Evolutionary conservation across 148 eudicot genomes (phyloP), one percentile per base, ranked within the genome.

Genomic region (Salicornia ramosissima): DNA sequence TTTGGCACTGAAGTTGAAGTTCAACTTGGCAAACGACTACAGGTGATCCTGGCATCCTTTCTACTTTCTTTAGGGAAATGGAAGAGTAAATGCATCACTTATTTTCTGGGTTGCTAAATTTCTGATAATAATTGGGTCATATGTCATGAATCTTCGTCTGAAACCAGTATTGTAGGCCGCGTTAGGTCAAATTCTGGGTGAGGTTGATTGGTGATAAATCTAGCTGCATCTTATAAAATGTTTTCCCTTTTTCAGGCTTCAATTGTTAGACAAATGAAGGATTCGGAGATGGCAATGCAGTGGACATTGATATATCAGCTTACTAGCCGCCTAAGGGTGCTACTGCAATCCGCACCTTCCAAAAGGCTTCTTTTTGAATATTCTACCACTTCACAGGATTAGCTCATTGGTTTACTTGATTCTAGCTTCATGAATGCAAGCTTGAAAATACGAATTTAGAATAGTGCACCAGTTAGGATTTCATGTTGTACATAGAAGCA

Each of bases 221-320:
- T 46, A 46, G 14, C 29, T 53, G 63, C 40, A 59, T 51, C 61
- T 71, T 31, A 25, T 52, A 40, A 47, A 28, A 47, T 51, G 11
- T 25, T 65, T n/a, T 72, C 39, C 67, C 29, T 67, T 51, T 33
- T 70, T 30, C 88, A 94, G 98, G 98, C 97, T 33, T 94, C 98
- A 2, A 85, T 94, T 53, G 91, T 94, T 34, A 83, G 98, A 71
- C 98, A 94, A 78, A 90, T 94, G 97, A 94, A 94, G 76, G 98
- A 94, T 68, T 88, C 98, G 1, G 98, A 94, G 84, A 90, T 94
- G 98, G 97, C 98, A 22, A 88, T 90, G 89, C 97, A 94, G 74
- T 94, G 98, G 98, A 94, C 98, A 1, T 82, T 94, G 82, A 94
- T 94, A 75, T 94, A 94, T 82, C 96, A 88, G 85, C 92, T 94